phyloP scores from a whole-genome alignment of 75 land plant genomes.

The Adiantum capillusveneris region DNA sequence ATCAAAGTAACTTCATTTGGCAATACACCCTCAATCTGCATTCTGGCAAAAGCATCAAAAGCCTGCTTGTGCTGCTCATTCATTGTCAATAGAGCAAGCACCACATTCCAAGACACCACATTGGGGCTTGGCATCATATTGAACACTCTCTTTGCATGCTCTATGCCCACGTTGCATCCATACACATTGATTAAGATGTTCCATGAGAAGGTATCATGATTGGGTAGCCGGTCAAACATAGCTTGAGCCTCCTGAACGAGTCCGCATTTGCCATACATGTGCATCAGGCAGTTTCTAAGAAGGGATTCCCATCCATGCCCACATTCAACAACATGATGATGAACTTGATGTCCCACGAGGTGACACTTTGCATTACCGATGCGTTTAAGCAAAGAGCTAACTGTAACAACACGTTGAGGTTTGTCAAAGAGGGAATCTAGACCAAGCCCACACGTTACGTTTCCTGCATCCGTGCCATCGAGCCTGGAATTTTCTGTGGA shows the following conservation, averaged over 20 bases:
- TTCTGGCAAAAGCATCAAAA: slow-evolving; percentile 22
- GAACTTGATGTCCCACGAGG: background rate
- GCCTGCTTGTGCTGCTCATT: slow-evolving; percentile 19
- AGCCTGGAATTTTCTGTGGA: no score
- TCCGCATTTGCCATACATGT: slow-evolving; percentile 3
- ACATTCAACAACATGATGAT: slow-evolving; percentile 1
- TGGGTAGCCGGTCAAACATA: background rate
- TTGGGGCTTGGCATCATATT: slow-evolving; percentile 1
- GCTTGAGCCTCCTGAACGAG: background rate
- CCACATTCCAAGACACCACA: slow-evolving; percentile 5
- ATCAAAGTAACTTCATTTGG: slow-evolving; percentile 46
- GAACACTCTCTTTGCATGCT: background rate
- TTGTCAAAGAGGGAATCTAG: background rate
- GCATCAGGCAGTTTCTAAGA: background rate
- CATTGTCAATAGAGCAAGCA: background rate
- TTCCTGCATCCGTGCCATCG: no score
- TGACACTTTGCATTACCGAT: background rate
- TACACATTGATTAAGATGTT: slow-evolving; percentile 2
- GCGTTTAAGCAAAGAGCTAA: background rate
- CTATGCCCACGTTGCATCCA: background rate
- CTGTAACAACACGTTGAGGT: background rate
- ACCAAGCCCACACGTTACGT: no score
- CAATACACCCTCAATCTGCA: slow-evolving; percentile 26
- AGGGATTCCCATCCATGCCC: slow-evolving; percentile 3
- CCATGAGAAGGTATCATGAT: background rate